Evolutionary conservation across 768 basidiomycete genomes (phyloP).

Genomic region (Serendipita sp.): DNA sequence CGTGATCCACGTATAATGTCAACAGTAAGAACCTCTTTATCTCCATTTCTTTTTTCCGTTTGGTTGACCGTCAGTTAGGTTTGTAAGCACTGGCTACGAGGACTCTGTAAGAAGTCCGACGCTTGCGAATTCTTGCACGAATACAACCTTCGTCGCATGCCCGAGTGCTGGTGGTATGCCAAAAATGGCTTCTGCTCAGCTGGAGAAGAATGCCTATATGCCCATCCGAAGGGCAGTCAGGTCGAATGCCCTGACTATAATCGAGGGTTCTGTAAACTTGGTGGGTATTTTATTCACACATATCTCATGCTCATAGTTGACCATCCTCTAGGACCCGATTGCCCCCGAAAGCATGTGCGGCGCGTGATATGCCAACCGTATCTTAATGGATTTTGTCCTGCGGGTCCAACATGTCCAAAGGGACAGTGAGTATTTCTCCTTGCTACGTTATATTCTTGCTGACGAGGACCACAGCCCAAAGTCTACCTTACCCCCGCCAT

Average conservation of each 20-base stretch:
- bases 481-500: slow-evolving; percentile 48
- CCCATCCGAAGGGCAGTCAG: slow-evolving; percentile 80
- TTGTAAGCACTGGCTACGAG: slow-evolving; percentile 97
- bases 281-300: slow-evolving; percentile 35
- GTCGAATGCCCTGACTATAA: slow-evolving; percentile 93
- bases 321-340: slow-evolving; percentile 48
- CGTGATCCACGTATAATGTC: slow-evolving; percentile 24
- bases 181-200: slow-evolving; percentile 96
- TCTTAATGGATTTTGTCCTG: slow-evolving; percentile 82
- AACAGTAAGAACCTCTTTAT: slow-evolving; percentile 10
- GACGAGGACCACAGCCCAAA: slow-evolving; percentile 44
- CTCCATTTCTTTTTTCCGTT: slow-evolving; percentile 26
- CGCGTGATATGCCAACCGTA: slow-evolving; percentile 83
- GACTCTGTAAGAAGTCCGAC: slow-evolving; percentile 95
- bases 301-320: slow-evolving; percentile 10
- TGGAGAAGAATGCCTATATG: slow-evolving; percentile 94
- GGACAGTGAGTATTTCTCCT: slow-evolving; percentile 56
- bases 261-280: slow-evolving; percentile 87
- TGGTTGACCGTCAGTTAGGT: slow-evolving; percentile 81
- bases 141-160: slow-evolving; percentile 95
- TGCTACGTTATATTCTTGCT: slow-evolving; percentile 10
- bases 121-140: slow-evolving; percentile 98
- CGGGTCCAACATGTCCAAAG: slow-evolving; percentile 72
- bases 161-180: slow-evolving; percentile 97
- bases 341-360: slow-evolving; percentile 85